phyloP scores from a whole-genome alignment of 805 yeast species.

The Saturnispora gosingensis region DNA sequence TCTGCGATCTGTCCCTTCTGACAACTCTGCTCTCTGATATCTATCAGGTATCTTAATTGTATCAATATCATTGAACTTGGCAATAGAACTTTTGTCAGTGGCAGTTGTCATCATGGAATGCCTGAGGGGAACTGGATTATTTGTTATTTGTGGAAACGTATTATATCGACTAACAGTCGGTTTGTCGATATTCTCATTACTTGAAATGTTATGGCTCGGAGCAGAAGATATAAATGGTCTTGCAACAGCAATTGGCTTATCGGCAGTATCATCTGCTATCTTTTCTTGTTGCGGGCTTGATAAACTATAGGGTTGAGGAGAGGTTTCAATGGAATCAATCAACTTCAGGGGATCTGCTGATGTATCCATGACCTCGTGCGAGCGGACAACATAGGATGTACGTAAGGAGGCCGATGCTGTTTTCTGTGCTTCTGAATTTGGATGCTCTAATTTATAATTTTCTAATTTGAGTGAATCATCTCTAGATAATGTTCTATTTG shows the following conservation, averaged over 20 bases:
- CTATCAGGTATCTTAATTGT: slow-evolving; percentile 25
- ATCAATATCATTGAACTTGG: slow-evolving; percentile 17
- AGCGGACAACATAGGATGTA: background rate
- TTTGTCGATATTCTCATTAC: background rate
- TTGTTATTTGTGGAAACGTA: slow-evolving; percentile 2
- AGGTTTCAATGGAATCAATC: background rate
- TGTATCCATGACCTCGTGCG: background rate
- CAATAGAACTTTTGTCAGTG: slow-evolving; percentile 18
- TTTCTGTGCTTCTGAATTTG: background rate
- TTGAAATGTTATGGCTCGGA: background rate
- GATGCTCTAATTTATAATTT: background rate
- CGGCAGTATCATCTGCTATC: background rate
- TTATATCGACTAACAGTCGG: background rate
- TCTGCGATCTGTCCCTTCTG: background rate
- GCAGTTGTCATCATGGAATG: slow-evolving; percentile 6
- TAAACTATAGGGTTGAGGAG: background rate
- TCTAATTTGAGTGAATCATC: background rate
- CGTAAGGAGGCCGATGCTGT: background rate
- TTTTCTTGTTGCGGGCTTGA: background rate
- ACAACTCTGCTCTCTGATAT: slow-evolving; percentile 16
- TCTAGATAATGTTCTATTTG: background rate
- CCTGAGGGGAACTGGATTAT: background rate
- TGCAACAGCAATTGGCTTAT: background rate
- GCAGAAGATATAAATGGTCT: background rate
- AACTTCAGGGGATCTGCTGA: background rate